Conservation (phyloP, 2,329 filamentous ascomycete species). For the Stenocarpella maydis region DNA sequence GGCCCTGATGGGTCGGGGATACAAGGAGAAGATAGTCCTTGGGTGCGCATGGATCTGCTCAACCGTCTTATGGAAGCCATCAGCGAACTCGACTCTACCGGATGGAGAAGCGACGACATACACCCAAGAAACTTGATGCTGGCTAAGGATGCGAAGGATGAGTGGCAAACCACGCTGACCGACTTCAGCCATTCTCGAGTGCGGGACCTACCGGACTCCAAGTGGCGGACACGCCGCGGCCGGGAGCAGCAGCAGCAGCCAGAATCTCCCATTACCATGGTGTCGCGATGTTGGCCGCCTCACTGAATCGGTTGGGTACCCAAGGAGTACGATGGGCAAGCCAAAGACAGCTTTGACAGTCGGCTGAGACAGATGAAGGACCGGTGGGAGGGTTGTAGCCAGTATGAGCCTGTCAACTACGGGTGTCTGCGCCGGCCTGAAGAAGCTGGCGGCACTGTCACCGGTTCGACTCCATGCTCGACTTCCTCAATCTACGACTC, state of each 20-base stretch:
- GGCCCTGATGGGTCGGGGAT: background rate
- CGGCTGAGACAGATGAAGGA: background rate
- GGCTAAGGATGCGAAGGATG: background rate
- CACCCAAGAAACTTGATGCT: background rate
- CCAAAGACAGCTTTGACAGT: background rate
- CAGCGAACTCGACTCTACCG: background rate
- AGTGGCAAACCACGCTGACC: background rate
- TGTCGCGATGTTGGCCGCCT: background rate
- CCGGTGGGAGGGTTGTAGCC: background rate
- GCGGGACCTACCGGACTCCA: background rate
- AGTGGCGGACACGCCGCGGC: background rate
- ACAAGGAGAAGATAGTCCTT: background rate
- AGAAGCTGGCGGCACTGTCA: no score
- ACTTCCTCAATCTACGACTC: no score
- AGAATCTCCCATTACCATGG: background rate
- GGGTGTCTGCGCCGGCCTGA: background rate
- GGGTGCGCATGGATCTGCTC: background rate
- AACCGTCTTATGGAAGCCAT: background rate
- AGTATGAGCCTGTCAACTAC: background rate
- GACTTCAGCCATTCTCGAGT: constrained; percentile 7
- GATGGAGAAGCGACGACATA: background rate
- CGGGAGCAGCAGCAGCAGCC: background rate
- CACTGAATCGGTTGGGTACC: background rate
- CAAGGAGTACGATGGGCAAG: background rate
- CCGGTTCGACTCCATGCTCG: no score